Evolutionary conservation across 2,329 filamentous ascomycete species (phyloP).

Genomic region (Aspergillus candidus): DNA sequence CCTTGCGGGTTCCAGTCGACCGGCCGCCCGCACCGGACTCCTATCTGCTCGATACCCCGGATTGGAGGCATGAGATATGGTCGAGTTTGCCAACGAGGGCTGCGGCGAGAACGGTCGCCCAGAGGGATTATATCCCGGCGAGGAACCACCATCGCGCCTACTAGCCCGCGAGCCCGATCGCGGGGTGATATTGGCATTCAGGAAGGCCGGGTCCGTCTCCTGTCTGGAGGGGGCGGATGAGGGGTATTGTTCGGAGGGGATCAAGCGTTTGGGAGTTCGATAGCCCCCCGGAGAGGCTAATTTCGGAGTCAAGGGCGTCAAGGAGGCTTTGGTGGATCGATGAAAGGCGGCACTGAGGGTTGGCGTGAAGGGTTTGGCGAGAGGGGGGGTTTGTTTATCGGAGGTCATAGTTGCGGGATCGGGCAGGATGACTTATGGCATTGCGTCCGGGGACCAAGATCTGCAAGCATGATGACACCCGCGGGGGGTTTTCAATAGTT

Average conservation of each 20-base stretch:
- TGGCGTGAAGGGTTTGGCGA: slow-evolving; percentile 59
- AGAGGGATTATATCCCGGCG: slow-evolving; percentile 52
- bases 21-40: slow-evolving; percentile 28
- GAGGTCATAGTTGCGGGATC: slow-evolving; percentile 41
- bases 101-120: slow-evolving; percentile 21
- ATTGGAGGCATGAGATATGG: slow-evolving; percentile 18
- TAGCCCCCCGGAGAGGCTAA: slow-evolving; percentile 42
- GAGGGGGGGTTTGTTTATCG: slow-evolving; percentile 49
- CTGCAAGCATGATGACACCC: slow-evolving; percentile 33
- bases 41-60: slow-evolving; percentile 27
- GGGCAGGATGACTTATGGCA: slow-evolving; percentile 42
- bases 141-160: slow-evolving; percentile 64
- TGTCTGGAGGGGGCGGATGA: slow-evolving; percentile 29
- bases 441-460: slow-evolving; percentile 29
- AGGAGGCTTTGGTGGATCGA: slow-evolving; percentile 49
- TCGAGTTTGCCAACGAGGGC: slow-evolving; percentile 23
- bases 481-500: too few species aligned
- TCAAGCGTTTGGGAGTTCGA: slow-evolving; percentile 29
- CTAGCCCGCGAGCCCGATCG: slow-evolving; percentile 68
- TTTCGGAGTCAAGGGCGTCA: slow-evolving; percentile 58
- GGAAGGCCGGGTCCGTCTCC: slow-evolving; percentile 51
- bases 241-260: slow-evolving; percentile 26
- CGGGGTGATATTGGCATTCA: slow-evolving; percentile 68
- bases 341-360: slow-evolving; percentile 58
- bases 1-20: slow-evolving; percentile 26